A percentile compares a stretch with the other conserved stretches of the same genome.
phyloP scores from a whole-genome alignment of 2,329 filamentous ascomycete genomes.

The Neonectria neomacrospora region DNA sequence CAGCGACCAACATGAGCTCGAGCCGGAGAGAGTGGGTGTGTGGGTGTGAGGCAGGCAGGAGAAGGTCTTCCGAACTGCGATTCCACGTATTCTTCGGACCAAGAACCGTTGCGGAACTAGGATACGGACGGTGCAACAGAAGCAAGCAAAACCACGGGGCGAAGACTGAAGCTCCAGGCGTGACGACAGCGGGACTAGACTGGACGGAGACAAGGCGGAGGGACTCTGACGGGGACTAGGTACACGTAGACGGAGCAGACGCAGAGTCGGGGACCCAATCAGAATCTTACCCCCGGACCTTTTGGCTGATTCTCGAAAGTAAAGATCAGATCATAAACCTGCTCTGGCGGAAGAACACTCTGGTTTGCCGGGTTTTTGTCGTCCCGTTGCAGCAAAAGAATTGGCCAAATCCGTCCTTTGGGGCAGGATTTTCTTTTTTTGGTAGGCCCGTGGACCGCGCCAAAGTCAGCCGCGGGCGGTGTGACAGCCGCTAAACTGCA shows the following conservation, averaged over 20 bases:
- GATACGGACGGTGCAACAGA: slow-evolving; percentile 7
- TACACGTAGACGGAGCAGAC: neutral
- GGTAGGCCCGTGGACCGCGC: slow-evolving; percentile 28
- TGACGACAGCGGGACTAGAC: slow-evolving; percentile 7
- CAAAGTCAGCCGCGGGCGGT: slow-evolving; percentile 44
- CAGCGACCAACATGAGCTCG: slow-evolving; percentile 5
- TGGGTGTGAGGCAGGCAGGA: neutral
- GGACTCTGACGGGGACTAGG: neutral
- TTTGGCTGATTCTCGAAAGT: slow-evolving; percentile 6
- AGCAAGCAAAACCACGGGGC: slow-evolving; percentile 14
- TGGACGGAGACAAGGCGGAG: neutral
- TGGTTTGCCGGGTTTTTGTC: slow-evolving; percentile 12
- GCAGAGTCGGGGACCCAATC: slow-evolving; percentile 11
- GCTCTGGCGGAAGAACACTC: slow-evolving; percentile 1
- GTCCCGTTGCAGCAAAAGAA: slow-evolving; percentile 21
- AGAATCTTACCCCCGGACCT: neutral
- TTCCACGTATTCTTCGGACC: slow-evolving; percentile 6
- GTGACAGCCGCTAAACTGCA: slow-evolving; percentile 37
- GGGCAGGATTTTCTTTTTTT: slow-evolving; percentile 36
- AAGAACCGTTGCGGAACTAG: slow-evolving; percentile 16
- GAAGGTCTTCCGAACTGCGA: neutral
- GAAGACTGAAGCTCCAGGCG: slow-evolving; percentile 18
- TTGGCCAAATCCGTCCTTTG: slow-evolving; percentile 15
- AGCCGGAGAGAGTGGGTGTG: slow-evolving; percentile 3
- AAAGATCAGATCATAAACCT: slow-evolving; percentile 20